Conservation (phyloP, 2,329 filamentous ascomycete species). For the Colletotrichum destructivum region DNA sequence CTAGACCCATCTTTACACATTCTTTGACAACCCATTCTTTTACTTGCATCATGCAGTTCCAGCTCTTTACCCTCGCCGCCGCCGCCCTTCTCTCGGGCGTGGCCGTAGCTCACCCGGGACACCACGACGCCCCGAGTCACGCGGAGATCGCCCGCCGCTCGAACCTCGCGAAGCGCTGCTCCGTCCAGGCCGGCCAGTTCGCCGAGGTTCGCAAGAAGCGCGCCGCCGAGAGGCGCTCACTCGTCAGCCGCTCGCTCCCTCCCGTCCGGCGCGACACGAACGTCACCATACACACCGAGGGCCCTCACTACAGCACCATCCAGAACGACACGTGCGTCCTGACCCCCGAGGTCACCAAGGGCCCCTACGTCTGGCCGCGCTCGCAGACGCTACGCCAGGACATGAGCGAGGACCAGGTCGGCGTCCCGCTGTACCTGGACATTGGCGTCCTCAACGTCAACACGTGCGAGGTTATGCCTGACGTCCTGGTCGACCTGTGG, state of each 20-base stretch:
- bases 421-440: slow-evolving; percentile 57
- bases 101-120: slow-evolving; percentile 61
- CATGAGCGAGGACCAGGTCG: slow-evolving; percentile 58
- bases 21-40: not conserved
- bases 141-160: slow-evolving; percentile 30
- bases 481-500: slow-evolving; percentile 37
- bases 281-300: slow-evolving; percentile 33
- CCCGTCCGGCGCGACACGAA: slow-evolving; percentile 9
- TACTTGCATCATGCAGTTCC: slow-evolving; percentile 12
- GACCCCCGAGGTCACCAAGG: slow-evolving; percentile 35
- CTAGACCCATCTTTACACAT: slow-evolving; percentile 6
- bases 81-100: slow-evolving; percentile 21
- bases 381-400: slow-evolving; percentile 62
- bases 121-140: slow-evolving; percentile 51
- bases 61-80: slow-evolving; percentile 22
- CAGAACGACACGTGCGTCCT: slow-evolving; percentile 46
- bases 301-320: slow-evolving; percentile 32
- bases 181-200: slow-evolving; percentile 26
- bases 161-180: slow-evolving; percentile 31
- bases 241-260: slow-evolving; percentile 21
- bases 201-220: slow-evolving; percentile 30
- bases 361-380: slow-evolving; percentile 52
- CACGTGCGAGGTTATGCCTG: slow-evolving; percentile 41
- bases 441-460: slow-evolving; percentile 46
- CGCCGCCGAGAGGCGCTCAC: slow-evolving; percentile 34